Evolutionary conservation across 306 rosid species (phyloP).

Genomic region (Herpetospermum pedunculosum): DNA sequence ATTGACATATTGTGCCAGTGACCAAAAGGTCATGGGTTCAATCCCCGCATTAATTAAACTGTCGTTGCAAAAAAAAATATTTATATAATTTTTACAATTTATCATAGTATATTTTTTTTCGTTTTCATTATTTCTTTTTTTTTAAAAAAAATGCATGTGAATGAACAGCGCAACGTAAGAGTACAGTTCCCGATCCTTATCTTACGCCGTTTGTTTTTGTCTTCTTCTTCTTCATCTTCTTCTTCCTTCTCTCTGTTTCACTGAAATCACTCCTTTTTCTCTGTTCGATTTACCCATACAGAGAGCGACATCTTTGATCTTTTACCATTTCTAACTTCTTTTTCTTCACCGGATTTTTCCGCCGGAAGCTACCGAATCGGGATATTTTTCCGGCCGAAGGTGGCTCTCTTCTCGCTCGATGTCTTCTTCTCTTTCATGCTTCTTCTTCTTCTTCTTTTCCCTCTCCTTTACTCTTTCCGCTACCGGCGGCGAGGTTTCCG

Average conservation of each 20-base stretch:
- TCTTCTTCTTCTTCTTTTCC: constrained; percentile 11
- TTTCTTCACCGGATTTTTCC: neutral
- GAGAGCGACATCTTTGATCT: neutral
- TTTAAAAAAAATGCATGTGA: no score
- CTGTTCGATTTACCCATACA: no score
- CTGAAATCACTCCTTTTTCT: neutral
- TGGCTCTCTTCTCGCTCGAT: neutral
- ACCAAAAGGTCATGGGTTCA: no score
- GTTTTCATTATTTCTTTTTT: no score
- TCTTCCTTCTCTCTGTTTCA: neutral
- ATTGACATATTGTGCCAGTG: no score
- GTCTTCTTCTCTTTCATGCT: neutral
- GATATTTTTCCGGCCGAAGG: neutral
- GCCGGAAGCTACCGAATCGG: neutral
- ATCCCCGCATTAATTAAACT: no score
- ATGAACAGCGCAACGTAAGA: constrained; percentile 9
- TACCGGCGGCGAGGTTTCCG: constrained; percentile 2
- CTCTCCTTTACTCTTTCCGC: constrained; percentile 21
- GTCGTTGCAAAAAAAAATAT: no score
- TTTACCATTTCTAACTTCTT: neutral
- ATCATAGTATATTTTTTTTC: no score
- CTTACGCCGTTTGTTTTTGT: constrained; percentile 6
- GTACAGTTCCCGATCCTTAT: constrained; percentile 3
- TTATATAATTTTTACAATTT: no score
- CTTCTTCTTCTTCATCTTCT: neutral